phyloP scores from a whole-genome alignment of 2,329 filamentous ascomycete species.

The Neopestalotiopsis sp. region DNA sequence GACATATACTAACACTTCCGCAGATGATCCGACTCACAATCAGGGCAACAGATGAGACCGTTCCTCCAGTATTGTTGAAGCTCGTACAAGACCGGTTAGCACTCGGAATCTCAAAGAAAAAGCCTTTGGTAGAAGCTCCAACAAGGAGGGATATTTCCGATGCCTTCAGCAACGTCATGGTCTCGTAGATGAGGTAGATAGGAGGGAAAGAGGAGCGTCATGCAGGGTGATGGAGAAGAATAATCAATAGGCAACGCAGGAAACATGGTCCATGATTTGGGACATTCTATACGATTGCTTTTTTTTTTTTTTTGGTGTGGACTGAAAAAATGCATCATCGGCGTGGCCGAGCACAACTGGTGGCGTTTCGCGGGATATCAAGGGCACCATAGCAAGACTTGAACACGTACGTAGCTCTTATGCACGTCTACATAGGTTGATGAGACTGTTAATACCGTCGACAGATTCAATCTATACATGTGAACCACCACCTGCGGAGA shows the following conservation, averaged over 20 bases:
- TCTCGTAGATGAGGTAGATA: slow-evolving; percentile 35
- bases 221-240: not conserved
- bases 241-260: not conserved
- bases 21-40: slow-evolving; percentile 97
- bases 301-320: not conserved
- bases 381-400: not conserved
- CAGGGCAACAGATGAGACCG: slow-evolving; percentile 88
- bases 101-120: slow-evolving; percentile 50
- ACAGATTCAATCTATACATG: not conserved
- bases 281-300: not conserved
- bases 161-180: slow-evolving; percentile 62
- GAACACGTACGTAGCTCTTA: not conserved
- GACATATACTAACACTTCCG: slow-evolving; percentile 27
- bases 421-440: slow-evolving; percentile 4
- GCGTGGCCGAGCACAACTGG: not conserved
- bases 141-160: slow-evolving; percentile 59
- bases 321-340: not conserved
- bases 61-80: slow-evolving; percentile 80
- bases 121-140: slow-evolving; percentile 46
- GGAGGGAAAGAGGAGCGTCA: not conserved
- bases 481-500: not conserved
- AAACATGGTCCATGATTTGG: not conserved
- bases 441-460: not conserved
- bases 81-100: slow-evolving; percentile 86
- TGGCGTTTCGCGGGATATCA: not conserved